A percentile compares a stretch with the other conserved stretches of the same genome.
Conservation (phyloP, 2,329 filamentous ascomycete genomes). For the Sporothrix humicola region DNA sequence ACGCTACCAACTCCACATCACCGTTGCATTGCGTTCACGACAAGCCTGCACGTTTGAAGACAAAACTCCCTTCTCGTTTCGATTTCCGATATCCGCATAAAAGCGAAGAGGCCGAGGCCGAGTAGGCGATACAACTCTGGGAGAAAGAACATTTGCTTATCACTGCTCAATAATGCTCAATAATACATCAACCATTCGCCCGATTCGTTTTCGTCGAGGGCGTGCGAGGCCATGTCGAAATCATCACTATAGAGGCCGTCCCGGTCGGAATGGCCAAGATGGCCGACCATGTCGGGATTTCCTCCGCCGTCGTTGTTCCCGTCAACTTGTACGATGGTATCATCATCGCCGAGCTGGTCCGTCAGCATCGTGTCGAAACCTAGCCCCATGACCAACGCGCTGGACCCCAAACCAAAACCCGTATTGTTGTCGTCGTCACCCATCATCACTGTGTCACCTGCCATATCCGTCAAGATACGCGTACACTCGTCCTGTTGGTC, state of each 20-base stretch:
- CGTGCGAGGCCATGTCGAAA: neutral
- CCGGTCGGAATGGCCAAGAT: neutral
- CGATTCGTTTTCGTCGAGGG: slow-evolving; percentile 19
- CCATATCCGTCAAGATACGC: slow-evolving; percentile 26
- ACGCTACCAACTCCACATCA: neutral
- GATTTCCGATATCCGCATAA: neutral
- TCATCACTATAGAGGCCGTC: neutral
- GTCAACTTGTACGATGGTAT: neutral
- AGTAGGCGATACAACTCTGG: neutral
- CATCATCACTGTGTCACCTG: slow-evolving; percentile 3
- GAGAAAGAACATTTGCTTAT: neutral
- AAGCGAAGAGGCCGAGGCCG: slow-evolving; percentile 2
- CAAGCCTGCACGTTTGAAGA: too few species aligned
- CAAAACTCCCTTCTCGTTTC: too few species aligned
- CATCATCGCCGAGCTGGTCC: neutral
- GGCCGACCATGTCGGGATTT: neutral
- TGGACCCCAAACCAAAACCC: neutral
- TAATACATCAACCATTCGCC: slow-evolving; percentile 27
- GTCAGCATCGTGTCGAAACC: neutral
- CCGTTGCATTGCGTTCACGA: neutral
- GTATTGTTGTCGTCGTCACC: neutral
- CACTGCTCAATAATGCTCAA: neutral
- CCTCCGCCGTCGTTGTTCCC: neutral
- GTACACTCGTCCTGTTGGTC: slow-evolving; percentile 29
- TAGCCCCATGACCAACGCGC: neutral